Evolutionary conservation across 2,329 filamentous ascomycete genomes (phyloP).

Genomic region (Curvularia eragrostidis): DNA sequence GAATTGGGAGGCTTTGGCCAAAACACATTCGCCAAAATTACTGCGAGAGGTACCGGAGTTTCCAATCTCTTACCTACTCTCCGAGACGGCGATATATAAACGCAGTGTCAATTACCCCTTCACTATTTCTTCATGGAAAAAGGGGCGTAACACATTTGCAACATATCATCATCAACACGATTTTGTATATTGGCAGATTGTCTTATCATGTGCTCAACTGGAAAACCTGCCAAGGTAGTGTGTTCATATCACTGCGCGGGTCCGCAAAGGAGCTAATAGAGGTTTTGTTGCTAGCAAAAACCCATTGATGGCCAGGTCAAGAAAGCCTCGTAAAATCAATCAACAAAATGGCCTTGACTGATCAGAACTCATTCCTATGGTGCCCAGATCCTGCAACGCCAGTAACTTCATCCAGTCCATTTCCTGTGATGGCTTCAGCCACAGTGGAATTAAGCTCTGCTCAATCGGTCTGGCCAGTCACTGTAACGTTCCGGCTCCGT

Average conservation of each 20-base stretch:
- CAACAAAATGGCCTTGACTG: background rate
- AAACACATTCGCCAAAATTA: conserved; percentile 30
- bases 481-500: background rate
- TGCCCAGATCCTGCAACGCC: background rate
- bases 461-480: background rate
- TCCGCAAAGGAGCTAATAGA: background rate
- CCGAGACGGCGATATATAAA: conserved; percentile 50
- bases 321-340: background rate
- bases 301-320: background rate
- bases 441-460: background rate
- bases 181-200: background rate
- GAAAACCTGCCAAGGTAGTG: background rate
- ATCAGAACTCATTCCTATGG: background rate
- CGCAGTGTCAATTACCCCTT: conserved; percentile 50
- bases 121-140: conserved; percentile 35
- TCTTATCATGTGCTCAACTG: background rate
- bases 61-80: conserved; percentile 37
- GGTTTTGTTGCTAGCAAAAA: background rate
- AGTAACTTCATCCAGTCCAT: background rate
- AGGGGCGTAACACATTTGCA: conserved; percentile 50
- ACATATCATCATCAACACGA: conserved; percentile 25
- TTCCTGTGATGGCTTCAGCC: background rate
- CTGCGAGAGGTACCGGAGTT: conserved; percentile 38
- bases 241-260: background rate
- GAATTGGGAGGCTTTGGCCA: background rate